Evolutionary conservation across 108 stramenopile genomes (phyloP), one percentile per base, ranked within the genome.

Genomic region (Seminavis robusta): DNA sequence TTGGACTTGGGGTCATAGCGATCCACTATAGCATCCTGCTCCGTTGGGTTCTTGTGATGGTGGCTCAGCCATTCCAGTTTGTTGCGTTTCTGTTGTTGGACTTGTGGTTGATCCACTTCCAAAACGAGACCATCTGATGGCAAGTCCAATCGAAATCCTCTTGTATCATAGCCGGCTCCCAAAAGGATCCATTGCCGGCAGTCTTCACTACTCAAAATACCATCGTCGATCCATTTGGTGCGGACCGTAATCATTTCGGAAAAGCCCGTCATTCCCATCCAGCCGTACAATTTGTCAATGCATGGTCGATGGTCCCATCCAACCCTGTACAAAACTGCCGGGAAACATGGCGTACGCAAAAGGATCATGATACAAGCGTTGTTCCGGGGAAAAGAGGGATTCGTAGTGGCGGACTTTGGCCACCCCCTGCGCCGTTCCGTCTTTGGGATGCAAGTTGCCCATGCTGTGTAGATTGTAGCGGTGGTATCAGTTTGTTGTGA

Each of bases 391-490:
- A 10, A 37, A n/a, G 0, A 57, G 56, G 13, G 63, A 57, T 57
- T 65, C 63, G 24, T 24, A 57, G 41, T 65, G 63, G 1, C 65
- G 57, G 17, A 65, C 37, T 39, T 65, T 65, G 4, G 65, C 65
- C 1, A 65, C 37, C 15, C 52, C 52, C 38, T 54, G 62, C 10
- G 47, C 56, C 20, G 57, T 65, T 16, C 57, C 47, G 48, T 65
- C 63, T n/a, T n/a, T n/a, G n/a, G n/a, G n/a, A n/a, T n/a, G n/a
- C n/a, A n/a, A n/a, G n/a, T n/a, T n/a, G n/a, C n/a, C n/a, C n/a
- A n/a, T n/a, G n/a, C n/a, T n/a, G n/a, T n/a, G n/a, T n/a, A n/a
- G n/a, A n/a, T n/a, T n/a, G n/a, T n/a, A n/a, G n/a, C n/a, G n/a
- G n/a, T n/a, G n/a, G n/a, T n/a, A n/a, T n/a, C n/a, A n/a, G n/a